Conservation (phyloP, 495 filamentous ascomycete genomes). For the Bombardia bombarda region DNA sequence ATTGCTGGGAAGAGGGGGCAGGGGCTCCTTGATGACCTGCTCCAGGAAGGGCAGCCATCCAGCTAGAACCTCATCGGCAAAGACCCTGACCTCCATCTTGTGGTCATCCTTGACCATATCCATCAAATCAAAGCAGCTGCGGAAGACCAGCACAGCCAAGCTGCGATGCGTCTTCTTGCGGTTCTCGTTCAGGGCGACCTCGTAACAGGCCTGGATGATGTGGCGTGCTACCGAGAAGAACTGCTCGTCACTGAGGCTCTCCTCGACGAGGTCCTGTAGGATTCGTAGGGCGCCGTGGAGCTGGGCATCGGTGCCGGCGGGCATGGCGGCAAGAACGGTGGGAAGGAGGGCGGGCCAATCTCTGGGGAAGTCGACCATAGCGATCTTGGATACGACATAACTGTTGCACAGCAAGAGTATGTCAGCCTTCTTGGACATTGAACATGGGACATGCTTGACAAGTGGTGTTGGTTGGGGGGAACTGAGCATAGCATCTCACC, state of each 20-base stretch:
- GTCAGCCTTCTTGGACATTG: no score
- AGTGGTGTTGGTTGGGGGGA: no score
- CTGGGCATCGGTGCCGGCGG: slow-evolving; percentile 61
- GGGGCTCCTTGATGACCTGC: slow-evolving; percentile 57
- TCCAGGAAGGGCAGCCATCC: slow-evolving; percentile 85
- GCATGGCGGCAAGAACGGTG: slow-evolving; percentile 67
- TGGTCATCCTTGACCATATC: slow-evolving; percentile 93
- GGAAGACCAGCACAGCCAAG: slow-evolving; percentile 80
- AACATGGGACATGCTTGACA: no score
- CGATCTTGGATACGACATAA: slow-evolving; percentile 92
- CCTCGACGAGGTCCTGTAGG: slow-evolving; percentile 83
- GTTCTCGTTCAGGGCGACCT: slow-evolving; percentile 65
- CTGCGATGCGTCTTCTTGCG: slow-evolving; percentile 70
- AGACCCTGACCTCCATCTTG: slow-evolving; percentile 71
- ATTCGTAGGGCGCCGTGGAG: slow-evolving; percentile 85
- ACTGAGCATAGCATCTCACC: slow-evolving; percentile 24
- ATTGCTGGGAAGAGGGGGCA: slow-evolving; percentile 47
- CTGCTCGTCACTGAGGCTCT: slow-evolving; percentile 84
- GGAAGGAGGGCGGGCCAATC: slow-evolving; percentile 85
- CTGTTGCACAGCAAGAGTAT: no score
- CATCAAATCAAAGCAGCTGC: slow-evolving; percentile 84
- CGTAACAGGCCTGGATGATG: slow-evolving; percentile 73
- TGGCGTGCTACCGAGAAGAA: slow-evolving; percentile 84
- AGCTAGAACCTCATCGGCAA: slow-evolving; percentile 75
- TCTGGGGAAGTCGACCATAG: slow-evolving; percentile 85